Percentiles rank a stretch among this genome's conserved stretches.
Conservation (phyloP, 495 filamentous ascomycete genomes). For the Penicillium antarcticum region DNA sequence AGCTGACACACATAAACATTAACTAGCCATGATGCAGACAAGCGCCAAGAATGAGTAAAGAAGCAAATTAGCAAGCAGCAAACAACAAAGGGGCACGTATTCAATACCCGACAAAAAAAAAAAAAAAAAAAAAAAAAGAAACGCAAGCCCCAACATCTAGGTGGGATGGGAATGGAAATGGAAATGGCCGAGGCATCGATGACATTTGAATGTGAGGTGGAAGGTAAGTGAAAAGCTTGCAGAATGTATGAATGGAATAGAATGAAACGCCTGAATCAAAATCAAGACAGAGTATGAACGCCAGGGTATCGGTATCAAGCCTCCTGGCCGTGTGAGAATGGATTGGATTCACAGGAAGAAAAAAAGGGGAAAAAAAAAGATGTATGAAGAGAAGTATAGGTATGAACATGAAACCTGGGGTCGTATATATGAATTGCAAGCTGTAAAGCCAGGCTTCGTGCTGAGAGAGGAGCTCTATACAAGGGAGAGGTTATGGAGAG, state of each 20-base stretch:
- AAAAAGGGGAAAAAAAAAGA: background rate
- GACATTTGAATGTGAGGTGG: background rate
- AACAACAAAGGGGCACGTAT: too few species aligned
- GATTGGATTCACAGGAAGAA: background rate
- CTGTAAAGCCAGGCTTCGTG: background rate
- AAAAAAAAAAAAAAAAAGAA: too few species aligned
- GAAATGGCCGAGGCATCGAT: background rate
- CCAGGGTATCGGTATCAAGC: constrained; percentile 8
- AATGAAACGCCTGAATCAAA: constrained; percentile 10
- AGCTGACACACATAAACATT: too few species aligned
- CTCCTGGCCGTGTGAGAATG: background rate
- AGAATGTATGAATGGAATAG: background rate
- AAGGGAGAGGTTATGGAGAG: background rate
- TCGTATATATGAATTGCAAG: constrained; percentile 10
- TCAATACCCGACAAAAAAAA: too few species aligned
- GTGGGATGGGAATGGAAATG: background rate
- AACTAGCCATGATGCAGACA: too few species aligned
- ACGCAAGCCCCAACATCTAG: too few species aligned
- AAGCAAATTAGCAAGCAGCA: too few species aligned
- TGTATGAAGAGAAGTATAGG: background rate
- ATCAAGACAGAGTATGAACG: background rate
- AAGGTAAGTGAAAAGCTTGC: background rate
- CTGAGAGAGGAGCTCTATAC: constrained; percentile 6
- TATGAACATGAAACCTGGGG: background rate
- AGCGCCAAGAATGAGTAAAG: too few species aligned